Base-by-base conservation (phyloP, 2,329 filamentous ascomycete species). In the Penicillium sp. region DNA sequence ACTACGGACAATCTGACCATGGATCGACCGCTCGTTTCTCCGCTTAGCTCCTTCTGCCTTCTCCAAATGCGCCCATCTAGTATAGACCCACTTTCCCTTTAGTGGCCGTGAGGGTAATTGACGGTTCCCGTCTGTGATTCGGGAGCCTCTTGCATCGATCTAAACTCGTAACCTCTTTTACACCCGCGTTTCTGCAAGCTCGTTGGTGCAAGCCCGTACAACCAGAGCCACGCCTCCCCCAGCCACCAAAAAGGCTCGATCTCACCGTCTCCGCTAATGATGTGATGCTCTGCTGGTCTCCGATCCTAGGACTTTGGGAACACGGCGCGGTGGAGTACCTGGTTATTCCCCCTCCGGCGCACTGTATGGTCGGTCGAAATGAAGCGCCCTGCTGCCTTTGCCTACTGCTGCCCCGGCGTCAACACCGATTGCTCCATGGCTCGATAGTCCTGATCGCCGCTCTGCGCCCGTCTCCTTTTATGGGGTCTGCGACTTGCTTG, bases 221-320 rank as follows among this genome's bases (percentile, higher is more conserved):
- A 58, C 56, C 33, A 61, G 56, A 66, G 61, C 60, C 67, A 64
- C 61, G 59, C 54, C 55, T 53, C 53, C 59, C 19, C 60, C 61
- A 69, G 65, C 69, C 64, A 71, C 64, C 63, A 43, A 60, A 54
- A 61, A 62, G 69, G 67, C 66, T 68, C 62, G 64, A 69, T 68
- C 62, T 63, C 59, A 63, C 55, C 60, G 66, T 66, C 58, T 69
- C 70, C 65, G 65, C 70, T 72, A 72, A 72, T 72, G 58, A 67
- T 60, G 63, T 68, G 59, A 58, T 66, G 51, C 56, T 60, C 27
- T 60, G 43, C 43, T 51, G 52, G 60, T 63, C 58, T 58, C 53
- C 57, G 59, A 64, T 66, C 61, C 60, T 63, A 54, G 58, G 44
- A 60, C 33, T 47, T 55, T 47, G 62, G 58, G 55, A 43, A 54